Evolutionary conservation across 305 asterid species (phyloP).

Genomic region (Fraxinus ornus): DNA sequence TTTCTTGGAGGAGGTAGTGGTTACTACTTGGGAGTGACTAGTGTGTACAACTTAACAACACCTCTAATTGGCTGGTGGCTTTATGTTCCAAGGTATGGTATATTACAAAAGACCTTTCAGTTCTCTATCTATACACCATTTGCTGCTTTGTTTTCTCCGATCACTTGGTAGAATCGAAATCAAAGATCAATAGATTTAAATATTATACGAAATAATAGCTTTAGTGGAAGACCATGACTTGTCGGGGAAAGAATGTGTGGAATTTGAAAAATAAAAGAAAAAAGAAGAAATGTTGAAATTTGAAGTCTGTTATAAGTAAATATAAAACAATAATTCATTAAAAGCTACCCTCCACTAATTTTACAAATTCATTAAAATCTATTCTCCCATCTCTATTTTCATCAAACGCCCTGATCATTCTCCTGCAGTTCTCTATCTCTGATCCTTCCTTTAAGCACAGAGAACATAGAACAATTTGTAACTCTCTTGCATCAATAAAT

Average conservation of each 20-base stretch:
- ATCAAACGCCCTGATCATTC: slow-evolving; percentile 55
- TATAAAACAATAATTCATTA: slow-evolving; percentile 11
- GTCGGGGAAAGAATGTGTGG: background rate
- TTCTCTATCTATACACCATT: background rate
- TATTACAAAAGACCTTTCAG: background rate
- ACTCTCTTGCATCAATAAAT: slow-evolving; percentile 52
- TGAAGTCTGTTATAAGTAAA: background rate
- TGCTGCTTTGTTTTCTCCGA: background rate
- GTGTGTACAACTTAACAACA: background rate
- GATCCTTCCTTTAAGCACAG: slow-evolving; percentile 50
- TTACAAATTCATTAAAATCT: slow-evolving; percentile 50
- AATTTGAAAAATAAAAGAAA: background rate
- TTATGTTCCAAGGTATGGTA: background rate
- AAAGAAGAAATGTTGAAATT: background rate
- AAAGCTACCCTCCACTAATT: slow-evolving; percentile 40
- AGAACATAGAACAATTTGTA: slow-evolving; percentile 49
- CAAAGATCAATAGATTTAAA: background rate
- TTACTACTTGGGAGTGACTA: background rate
- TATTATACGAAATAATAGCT: background rate
- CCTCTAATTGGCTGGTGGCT: background rate
- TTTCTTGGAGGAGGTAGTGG: no score
- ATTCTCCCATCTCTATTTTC: slow-evolving; percentile 53
- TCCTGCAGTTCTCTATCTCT: slow-evolving; percentile 45
- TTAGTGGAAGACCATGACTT: background rate
- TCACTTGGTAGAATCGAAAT: background rate